Base-by-base conservation (phyloP, 2,329 filamentous ascomycete species). In the Penicillium janthinellum region DNA sequence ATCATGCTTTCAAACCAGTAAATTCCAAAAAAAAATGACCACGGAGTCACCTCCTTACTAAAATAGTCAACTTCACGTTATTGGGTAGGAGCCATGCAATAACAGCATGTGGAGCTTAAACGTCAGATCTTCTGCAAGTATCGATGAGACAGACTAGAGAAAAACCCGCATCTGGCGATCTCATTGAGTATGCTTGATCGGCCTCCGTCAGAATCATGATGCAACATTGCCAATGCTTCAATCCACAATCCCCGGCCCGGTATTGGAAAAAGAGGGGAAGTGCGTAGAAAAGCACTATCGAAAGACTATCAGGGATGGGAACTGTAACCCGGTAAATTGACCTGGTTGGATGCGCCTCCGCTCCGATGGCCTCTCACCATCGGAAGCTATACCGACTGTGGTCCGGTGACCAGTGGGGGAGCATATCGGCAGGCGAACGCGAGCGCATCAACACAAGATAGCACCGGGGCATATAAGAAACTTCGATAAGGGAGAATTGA, bases 361-460 rank as follows among this genome's bases (percentile, higher is more conserved):
- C 22, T 48, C 54, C 56, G 57, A 53, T 35, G 39, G 55, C 61
- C 61, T 61, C 62, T 31, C 51, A 54, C 48, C 58, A 51, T 66
- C 63, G 64, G 64, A 60, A n/a, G 25, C 5, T 1, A 12, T 35
- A 34, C 64, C 63, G 64, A 65, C 54, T 48, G 17, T 41, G 41
- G 38, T 59, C 59, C 56, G 56, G 28, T 64, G 61, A 61, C 56
- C 54, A 31, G 50, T 44, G 14, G 25, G 28, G 52, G 6, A 57
- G 5, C 35, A 15, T 47, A 60, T 60, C 44, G 47, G 52, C 50
- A 15, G 39, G 25, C n/a, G 11, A 14, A 38, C 15, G 44, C 41
- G 48, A 59, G 10, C 10, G 17, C 12, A 31, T 52, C 42, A 31
- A 60, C 20, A 49, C 22, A 28, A 31, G 35, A 44, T 51, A 42